A percentile compares a stretch with the other conserved stretches of the same genome.
Conservation (phyloP, 1,139 yeast genomes). For the Pichia sp. region DNA sequence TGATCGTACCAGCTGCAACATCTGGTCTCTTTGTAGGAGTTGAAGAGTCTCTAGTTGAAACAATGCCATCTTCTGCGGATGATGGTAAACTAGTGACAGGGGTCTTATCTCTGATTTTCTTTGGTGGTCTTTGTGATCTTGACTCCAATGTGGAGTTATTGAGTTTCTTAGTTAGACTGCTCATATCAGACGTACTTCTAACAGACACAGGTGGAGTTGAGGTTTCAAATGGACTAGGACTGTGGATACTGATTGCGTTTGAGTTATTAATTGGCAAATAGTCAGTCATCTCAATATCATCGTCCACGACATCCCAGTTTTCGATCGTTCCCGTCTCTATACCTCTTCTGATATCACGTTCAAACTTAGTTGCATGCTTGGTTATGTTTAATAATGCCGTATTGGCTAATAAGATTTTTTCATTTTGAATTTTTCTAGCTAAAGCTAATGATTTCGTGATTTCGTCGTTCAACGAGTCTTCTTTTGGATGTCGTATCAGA, state of each 20-base stretch:
- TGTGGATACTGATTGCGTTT: neutral
- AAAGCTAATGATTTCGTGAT: conserved; percentile 67
- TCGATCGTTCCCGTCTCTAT: conserved; percentile 82
- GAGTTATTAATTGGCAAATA: neutral
- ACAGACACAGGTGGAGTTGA: neutral
- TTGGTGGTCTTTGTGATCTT: conserved; percentile 3
- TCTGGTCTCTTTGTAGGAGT: conserved; percentile 16
- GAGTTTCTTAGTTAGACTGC: conserved; percentile 7
- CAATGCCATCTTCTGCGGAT: neutral
- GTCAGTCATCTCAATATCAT: conserved; percentile 12
- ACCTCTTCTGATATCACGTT: conserved; percentile 70
- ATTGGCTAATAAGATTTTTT: conserved; percentile 76
- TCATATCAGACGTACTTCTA: neutral
- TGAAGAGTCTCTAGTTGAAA: conserved; percentile 2
- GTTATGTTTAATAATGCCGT: conserved; percentile 77
- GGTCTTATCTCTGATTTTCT: conserved; percentile 13
- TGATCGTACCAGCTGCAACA: conserved; percentile 16
- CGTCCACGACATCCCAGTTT: conserved; percentile 32
- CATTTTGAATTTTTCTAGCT: conserved; percentile 65
- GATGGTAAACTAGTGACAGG: conserved; percentile 11
- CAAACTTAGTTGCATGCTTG: conserved; percentile 70
- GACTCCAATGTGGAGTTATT: conserved; percentile 10
- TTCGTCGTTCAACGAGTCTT: conserved; percentile 60
- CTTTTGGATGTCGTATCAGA: conserved; percentile 78
- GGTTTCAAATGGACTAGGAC: conserved; percentile 1